Base-by-base conservation (phyloP, 768 basidiomycete genomes). In the Paxillus rubicundulus region DNA sequence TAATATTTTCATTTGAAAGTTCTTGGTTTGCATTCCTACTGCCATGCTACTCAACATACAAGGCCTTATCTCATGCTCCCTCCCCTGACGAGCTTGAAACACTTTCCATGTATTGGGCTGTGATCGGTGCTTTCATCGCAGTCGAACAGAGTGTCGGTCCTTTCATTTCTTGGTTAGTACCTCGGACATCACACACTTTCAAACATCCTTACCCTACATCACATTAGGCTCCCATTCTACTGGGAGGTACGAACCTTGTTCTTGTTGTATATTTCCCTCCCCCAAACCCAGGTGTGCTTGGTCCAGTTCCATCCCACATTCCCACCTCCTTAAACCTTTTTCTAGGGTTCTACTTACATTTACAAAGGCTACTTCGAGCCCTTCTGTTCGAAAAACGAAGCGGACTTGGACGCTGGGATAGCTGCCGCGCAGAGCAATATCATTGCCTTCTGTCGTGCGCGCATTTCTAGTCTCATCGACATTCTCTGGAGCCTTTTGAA, bases 11-110 rank as follows among this genome's bases (percentile, higher is more conserved):
- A 0, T 36, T n/a, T 33, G 45, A 9, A 63, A 86, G 85, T 63
- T 84, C 84, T 45, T 88, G 84, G 84, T 86, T 88, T 57, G 83
- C 81, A 0, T 84, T 86, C 62, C 71, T 82, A 1, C 69, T 87
- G 5, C 87, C 87, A 0, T 76, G 74, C 55, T 88, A 80, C 58
- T 70, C 77, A 2, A 87, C 86, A 9, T 86, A 78, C 77, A 87
- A 89, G 67, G 81, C 83, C 10, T 70, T 88, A 28, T 74, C 79
- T 0, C 79, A 76, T 47, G 72, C 75, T 43, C 80, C 82, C 10
- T 53, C 78, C 62, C 59, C 70, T 32, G 81, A 82, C 27, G 77
- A 82, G 30, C 68, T 86, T 50, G 80, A 82, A 57, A 72, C 73
- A 58, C 82, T 82, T 74, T 66, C 79, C 40, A 76, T 74, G 66